Base-by-base conservation (phyloP, 1,139 yeast species). In the Blastobotrys raffinosifermentans region DNA sequence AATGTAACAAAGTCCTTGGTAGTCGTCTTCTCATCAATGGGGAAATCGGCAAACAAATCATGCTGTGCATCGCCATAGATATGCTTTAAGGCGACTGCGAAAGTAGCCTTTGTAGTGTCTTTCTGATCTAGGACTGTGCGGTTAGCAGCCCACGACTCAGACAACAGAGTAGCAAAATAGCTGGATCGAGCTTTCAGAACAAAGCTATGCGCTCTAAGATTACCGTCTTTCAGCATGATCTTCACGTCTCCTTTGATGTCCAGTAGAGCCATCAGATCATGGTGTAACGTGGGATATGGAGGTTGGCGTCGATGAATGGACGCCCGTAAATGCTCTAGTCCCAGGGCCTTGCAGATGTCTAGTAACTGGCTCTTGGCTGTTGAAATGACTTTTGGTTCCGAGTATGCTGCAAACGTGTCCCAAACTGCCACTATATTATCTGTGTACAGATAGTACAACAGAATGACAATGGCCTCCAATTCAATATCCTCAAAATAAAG, bases 101-200 rank as follows among this genome's bases (percentile, higher is more conserved):
- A 79, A n/a, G 71, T 73, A 0, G 51, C 46, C 7, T 44, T 47
- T 0, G 67, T 46, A 6, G 79, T 62, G 35, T 73, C 72, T 2
- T 61, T 58, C 37, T 84, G 69, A 27, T 69, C 65, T 14, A 79
- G 43, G 41, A 35, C 35, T 9, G 33, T 32, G 7, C 39, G 19
- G 3, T 39, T 42, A 3, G 15, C 11, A 4, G 16, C 10, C 93
- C 93, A 82, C 40, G 78, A 58, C 2, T 61, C 56, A 0, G 82
- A 72, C 23, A 80, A 66, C 2, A 75, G 47, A 0, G 82, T 71
- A 43, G 75, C 79, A 55, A 85, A 84, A 52, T 70, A 83, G 0
- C 77, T 77, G 31, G 80, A 73, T 40, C 94, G 61, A 0, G 75
- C 58, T 3, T 66, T 54, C 17, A 86, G 55, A 5, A 84, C 58